Conservation (phyloP, 2,329 filamentous ascomycete genomes). For the Zymoseptoria passerinii region DNA sequence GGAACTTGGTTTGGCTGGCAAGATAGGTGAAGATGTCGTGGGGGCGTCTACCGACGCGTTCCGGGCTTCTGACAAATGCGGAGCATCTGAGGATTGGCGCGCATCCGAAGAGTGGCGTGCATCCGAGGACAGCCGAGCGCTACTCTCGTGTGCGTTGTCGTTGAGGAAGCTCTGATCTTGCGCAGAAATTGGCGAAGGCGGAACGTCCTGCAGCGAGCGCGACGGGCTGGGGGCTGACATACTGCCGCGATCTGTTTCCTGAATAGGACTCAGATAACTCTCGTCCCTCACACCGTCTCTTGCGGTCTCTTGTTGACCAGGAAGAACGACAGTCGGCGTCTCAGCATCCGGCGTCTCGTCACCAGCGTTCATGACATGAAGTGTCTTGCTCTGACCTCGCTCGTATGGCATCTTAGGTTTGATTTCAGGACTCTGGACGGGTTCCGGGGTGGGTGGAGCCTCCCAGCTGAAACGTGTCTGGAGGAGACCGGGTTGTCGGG, state of each 20-base stretch:
- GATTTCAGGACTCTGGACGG: conserved; percentile 20
- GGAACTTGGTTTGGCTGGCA: not conserved
- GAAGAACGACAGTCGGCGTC: not conserved
- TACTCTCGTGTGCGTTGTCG: not conserved
- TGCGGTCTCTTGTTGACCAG: not conserved
- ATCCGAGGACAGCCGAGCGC: not conserved
- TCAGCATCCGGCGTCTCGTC: conserved; percentile 13
- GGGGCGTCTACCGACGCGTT: not conserved
- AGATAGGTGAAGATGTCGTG: not conserved
- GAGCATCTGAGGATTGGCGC: not conserved
- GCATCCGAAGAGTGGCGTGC: not conserved
- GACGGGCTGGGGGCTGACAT: conserved; percentile 9
- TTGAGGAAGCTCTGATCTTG: not conserved
- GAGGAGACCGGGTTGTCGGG: conserved; percentile 16
- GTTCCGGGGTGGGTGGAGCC: conserved; percentile 13
- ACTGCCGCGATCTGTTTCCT: conserved; percentile 14
- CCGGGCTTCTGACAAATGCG: not conserved
- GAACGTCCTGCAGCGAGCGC: conserved; percentile 11
- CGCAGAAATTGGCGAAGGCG: conserved; percentile 20
- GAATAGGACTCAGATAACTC: conserved; percentile 15
- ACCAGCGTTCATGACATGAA: conserved; percentile 39
- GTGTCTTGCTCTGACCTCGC: conserved; percentile 25
- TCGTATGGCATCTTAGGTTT: conserved; percentile 25
- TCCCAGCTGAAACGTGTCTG: conserved; percentile 34
- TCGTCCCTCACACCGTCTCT: not conserved